phyloP scores from a whole-genome alignment of 2,329 filamentous ascomycete species.

The Setomelanomma holmii region DNA sequence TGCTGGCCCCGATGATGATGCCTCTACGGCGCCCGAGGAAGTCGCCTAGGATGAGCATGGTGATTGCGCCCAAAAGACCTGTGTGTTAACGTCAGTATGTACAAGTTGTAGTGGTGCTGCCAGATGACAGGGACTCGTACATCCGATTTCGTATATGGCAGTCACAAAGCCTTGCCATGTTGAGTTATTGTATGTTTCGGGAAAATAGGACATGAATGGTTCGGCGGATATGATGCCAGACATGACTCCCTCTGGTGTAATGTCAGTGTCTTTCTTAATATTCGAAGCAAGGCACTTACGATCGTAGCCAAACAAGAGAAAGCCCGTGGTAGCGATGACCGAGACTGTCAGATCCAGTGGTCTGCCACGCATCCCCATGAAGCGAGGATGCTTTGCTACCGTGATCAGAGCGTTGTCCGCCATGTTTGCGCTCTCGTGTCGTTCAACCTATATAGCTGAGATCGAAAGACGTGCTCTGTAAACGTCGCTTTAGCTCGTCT shows the following conservation, averaged over 20 bases:
- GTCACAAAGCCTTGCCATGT: conserved; percentile 61
- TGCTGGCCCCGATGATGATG: conserved; percentile 51
- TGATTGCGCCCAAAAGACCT: conserved; percentile 49
- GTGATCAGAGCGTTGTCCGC: conserved; percentile 9
- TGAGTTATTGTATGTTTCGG: conserved; percentile 49
- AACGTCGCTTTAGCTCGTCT: no score
- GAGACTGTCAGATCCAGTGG: conserved; percentile 37
- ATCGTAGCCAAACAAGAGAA: conserved; percentile 43
- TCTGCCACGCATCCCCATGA: conserved; percentile 38
- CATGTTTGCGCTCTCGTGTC: no score
- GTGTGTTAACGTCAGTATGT: background rate
- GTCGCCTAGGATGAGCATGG: conserved; percentile 50
- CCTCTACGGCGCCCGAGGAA: conserved; percentile 51
- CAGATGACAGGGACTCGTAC: conserved; percentile 23
- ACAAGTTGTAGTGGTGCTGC: background rate
- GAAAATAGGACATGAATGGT: conserved; percentile 47
- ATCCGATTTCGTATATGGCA: conserved; percentile 62
- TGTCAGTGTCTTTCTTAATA: background rate
- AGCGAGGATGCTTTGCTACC: conserved; percentile 27
- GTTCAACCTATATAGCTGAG: no score
- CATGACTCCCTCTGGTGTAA: conserved; percentile 43
- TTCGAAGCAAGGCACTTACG: conserved; percentile 20
- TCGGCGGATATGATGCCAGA: conserved; percentile 46
- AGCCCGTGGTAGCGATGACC: conserved; percentile 39
- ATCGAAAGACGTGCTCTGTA: no score